Percentiles rank a stretch among this genome's conserved stretches.
These are phyloP conservation scores for Scutellaria baicalensis DNA, from an alignment of 257 asterid genomes.

Conservation along the genomic window DNA sequence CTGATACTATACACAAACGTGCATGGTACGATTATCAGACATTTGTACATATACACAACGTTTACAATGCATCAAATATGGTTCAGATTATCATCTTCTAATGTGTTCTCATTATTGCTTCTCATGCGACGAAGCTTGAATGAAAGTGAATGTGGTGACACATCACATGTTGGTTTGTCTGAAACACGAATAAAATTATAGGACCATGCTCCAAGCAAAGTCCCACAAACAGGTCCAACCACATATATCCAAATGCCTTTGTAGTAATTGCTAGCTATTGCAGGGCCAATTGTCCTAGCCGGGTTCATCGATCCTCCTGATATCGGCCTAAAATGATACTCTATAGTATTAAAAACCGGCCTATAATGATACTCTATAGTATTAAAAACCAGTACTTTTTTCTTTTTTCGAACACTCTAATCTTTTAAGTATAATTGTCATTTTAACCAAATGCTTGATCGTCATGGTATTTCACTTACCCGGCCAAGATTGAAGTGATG, in stretches of 20 bases:
- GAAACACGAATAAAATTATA: conserved; percentile 52
- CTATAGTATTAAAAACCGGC: no score
- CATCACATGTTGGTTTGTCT: conserved; percentile 38
- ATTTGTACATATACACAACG: neutral
- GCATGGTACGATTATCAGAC: no score
- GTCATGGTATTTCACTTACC: conserved; percentile 29
- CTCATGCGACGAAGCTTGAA: conserved; percentile 45
- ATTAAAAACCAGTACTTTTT: no score
- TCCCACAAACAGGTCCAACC: conserved; percentile 68
- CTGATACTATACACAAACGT: no score
- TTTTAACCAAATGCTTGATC: neutral
- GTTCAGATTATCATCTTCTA: conserved; percentile 14
- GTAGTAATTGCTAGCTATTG: conserved; percentile 63
- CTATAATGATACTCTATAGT: no score
- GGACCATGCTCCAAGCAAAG: conserved; percentile 62
- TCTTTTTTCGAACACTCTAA: no score
- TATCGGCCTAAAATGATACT: conserved; percentile 65
- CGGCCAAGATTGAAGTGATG: conserved; percentile 79
- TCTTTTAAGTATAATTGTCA: no score
- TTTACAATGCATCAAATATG: conserved; percentile 7
- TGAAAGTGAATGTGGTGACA: conserved; percentile 26
- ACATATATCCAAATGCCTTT: conserved; percentile 66
- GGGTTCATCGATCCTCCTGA: conserved; percentile 98
- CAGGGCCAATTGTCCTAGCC: conserved; percentile 75
- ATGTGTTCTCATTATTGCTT: conserved; percentile 24